Conservation (phyloP, 2,329 filamentous ascomycete species). For the Ophiosphaerella herpotricha region DNA sequence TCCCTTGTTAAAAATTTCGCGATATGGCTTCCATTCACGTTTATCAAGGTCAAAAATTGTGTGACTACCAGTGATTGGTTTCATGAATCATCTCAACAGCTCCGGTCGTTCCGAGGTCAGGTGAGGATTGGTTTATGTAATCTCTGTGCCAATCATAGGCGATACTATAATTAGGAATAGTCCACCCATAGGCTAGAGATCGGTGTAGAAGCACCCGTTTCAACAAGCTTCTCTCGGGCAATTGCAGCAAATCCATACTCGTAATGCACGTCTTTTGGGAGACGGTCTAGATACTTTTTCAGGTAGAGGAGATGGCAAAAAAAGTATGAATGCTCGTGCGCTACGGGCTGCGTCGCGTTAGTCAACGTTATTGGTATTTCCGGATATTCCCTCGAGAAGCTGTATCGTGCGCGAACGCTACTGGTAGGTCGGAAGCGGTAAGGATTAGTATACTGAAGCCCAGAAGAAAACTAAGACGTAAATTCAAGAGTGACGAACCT, state of each 20-base stretch:
- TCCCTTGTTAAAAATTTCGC: conserved; percentile 10
- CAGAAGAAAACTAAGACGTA: too few species aligned
- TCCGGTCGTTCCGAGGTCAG: conserved; percentile 6
- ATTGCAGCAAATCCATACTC: conserved; percentile 6
- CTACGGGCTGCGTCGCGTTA: conserved; percentile 1
- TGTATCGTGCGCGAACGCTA: too few species aligned
- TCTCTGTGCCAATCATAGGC: conserved; percentile 1
- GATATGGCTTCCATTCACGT: conserved; percentile 13
- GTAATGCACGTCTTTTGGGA: conserved; percentile 10
- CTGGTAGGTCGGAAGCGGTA: too few species aligned
- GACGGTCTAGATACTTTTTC: conserved; percentile 4
- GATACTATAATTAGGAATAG: conserved; percentile 4
- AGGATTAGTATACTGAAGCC: too few species aligned
- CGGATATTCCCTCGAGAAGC: too few species aligned
- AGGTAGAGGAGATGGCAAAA: conserved; percentile 12
- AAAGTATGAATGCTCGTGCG: conserved; percentile 9
- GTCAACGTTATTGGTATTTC: too few species aligned
- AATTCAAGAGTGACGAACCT: too few species aligned
- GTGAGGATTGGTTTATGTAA: conserved; percentile 8
- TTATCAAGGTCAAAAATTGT: conserved; percentile 8
- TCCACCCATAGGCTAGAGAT: conserved; percentile 12
- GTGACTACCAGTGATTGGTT: conserved; percentile 11
- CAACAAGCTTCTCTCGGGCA: conserved; percentile 2
- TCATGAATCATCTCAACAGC: conserved; percentile 7
- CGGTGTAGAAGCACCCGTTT: conserved; percentile 5